These are phyloP conservation scores for Blastobotrys apis DNA, from an alignment of 1,139 yeast species.

Conservation along the genomic window DNA sequence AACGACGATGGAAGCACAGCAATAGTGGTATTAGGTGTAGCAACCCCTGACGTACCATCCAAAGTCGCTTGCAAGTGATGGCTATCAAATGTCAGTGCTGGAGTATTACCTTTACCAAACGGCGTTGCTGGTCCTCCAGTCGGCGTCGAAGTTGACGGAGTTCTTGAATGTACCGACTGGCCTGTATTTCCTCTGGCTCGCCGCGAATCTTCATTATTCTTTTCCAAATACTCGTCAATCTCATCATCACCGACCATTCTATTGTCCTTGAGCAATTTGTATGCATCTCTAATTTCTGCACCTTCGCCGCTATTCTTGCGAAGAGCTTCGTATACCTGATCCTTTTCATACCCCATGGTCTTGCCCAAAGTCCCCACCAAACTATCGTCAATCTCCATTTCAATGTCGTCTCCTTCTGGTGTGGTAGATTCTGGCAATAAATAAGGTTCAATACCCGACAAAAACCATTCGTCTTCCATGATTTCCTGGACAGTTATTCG, in stretches of 20 bases:
- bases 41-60: conserved; percentile 27
- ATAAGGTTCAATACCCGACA: conserved; percentile 75
- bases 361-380: conserved; percentile 72
- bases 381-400: conserved; percentile 65
- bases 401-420: conserved; percentile 35
- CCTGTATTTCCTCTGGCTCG: too few relatives aligned
- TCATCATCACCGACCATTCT: conserved; percentile 32
- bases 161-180: background rate
- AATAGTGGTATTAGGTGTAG: conserved; percentile 54
- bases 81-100: conserved; percentile 35
- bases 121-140: conserved; percentile 7
- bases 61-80: conserved; percentile 27
- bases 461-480: conserved; percentile 96
- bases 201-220: background rate
- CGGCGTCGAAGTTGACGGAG: conserved; percentile 5
- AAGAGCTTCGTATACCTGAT: conserved; percentile 71
- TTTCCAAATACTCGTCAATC: conserved; percentile 33
- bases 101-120: conserved; percentile 22
- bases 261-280: conserved; percentile 82
- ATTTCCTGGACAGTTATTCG: conserved; percentile 93
- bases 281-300: conserved; percentile 88
- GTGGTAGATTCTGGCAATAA: conserved; percentile 57
- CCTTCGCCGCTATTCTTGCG: conserved; percentile 45
- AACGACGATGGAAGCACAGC: conserved; percentile 91
- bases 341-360: conserved; percentile 91